Evolutionary conservation across 345 rosid species (phyloP), one percentile per base, ranked within the genome.

Genomic region (Adansonia digitata): DNA sequence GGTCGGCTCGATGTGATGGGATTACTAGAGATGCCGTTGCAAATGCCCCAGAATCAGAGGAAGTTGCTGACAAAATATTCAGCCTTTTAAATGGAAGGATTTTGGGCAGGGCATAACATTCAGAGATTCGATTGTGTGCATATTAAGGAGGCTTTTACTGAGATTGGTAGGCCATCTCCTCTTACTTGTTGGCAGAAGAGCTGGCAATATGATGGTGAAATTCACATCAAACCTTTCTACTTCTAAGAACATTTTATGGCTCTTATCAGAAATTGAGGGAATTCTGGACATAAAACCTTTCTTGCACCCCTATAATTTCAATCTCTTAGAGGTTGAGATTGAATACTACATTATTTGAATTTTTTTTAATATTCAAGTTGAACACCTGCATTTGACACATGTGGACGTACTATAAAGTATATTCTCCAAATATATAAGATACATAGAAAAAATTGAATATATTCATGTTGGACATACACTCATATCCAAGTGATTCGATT

Each of bases 81-180:
- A 15, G 69, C 71, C 77, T 91, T 51, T 82, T 94, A 86, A 79
- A 94, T 17, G 95, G 94, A 14, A 84, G 94, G 62, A 75, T 94
- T n/a, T 61, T 95, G 99, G 98, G 98, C 98, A 7, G 98, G 98
- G 35, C 98, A 94, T 77, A 91, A 94, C 74, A 94, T 94, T 18
- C 86, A 73, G 48, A 87, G 98, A 79, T 94, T 94, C 11, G 98
- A 94, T 35, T 92, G 97, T 6, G 79, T 88, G 29, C 85, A 97
- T 2, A 91, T 94, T 26, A 90, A 81, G 82, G 98, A 94, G 78
- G 95, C 93, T 22, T 94, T 92, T 37, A 87, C 85, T 2, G 89
- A 86, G 72, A 86, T 89, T 22, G 92, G 85, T 17, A 74, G 78
- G 85, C 77, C 80, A 24, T 89, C 92, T 3, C 98, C 98, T 4